Conservation (phyloP, 2,329 filamentous ascomycete species). For the Aspergillus spinulosporus region DNA sequence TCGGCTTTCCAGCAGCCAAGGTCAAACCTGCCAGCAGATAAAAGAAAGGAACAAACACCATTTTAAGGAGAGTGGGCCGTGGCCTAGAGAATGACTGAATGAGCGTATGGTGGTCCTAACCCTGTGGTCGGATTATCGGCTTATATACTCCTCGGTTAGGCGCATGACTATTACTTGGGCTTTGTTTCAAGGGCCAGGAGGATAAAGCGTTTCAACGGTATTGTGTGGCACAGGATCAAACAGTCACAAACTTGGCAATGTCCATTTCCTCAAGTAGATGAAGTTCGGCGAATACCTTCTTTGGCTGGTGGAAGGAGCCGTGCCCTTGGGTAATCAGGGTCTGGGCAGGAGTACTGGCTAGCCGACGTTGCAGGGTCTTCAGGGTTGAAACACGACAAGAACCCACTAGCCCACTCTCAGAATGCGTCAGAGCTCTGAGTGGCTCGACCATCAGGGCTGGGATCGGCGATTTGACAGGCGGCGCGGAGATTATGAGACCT, state of each 20-base stretch:
- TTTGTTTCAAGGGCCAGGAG: background rate
- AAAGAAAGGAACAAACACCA: constrained; percentile 18
- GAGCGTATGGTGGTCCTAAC: background rate
- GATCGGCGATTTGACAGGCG: constrained; percentile 9
- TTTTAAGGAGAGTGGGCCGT: constrained; percentile 9
- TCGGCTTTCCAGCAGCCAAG: constrained; percentile 22
- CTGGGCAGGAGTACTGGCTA: constrained; percentile 6
- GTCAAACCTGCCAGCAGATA: constrained; percentile 17
- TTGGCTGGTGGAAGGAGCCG: background rate
- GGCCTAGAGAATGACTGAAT: constrained; percentile 7
- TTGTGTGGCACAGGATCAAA: constrained; percentile 6
- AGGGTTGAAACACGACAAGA: background rate
- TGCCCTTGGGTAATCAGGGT: constrained; percentile 2
- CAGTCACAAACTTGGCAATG: constrained; percentile 7
- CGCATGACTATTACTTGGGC: background rate
- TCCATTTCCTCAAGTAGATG: background rate
- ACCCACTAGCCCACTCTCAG: background rate
- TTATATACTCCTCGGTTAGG: constrained; percentile 5
- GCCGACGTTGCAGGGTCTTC: background rate
- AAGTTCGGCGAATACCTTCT: background rate
- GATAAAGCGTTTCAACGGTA: constrained; percentile 1
- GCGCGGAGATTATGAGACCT: constrained; percentile 8
- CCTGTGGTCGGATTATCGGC: background rate
- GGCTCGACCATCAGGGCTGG: background rate
- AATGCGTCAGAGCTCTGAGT: background rate